phyloP scores from a whole-genome alignment of 106 monocot genomes.

The Dendrobium officinale region DNA sequence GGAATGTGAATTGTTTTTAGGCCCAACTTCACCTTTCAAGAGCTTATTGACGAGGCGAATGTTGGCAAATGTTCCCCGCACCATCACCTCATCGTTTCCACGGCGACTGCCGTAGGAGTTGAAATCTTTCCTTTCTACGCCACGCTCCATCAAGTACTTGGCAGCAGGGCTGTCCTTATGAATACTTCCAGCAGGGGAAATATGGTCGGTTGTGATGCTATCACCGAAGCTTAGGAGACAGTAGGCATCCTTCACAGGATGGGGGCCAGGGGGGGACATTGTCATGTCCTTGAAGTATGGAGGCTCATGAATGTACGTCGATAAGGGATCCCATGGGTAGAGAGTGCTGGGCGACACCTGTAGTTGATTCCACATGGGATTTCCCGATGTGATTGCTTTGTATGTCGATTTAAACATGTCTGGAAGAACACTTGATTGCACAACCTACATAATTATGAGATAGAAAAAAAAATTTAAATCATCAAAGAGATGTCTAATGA shows the following conservation, averaged over 20 bases:
- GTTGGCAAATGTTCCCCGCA: slow-evolving; percentile 91
- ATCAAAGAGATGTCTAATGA: neutral
- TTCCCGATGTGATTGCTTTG: slow-evolving; percentile 39
- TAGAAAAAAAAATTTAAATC: neutral
- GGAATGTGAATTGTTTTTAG: slow-evolving; percentile 79
- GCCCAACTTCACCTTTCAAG: slow-evolving; percentile 84
- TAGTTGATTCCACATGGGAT: slow-evolving; percentile 45
- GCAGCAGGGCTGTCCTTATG: slow-evolving; percentile 92
- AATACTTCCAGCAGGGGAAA: slow-evolving; percentile 92
- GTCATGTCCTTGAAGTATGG: slow-evolving; percentile 94
- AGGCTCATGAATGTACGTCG: slow-evolving; percentile 86
- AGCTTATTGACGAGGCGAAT: slow-evolving; percentile 88
- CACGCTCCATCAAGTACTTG: slow-evolving; percentile 56
- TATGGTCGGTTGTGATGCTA: slow-evolving; percentile 91
- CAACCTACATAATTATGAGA: slow-evolving; percentile 24
- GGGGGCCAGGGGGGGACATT: slow-evolving; percentile 82
- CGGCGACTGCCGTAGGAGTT: slow-evolving; percentile 93
- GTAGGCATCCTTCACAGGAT: slow-evolving; percentile 72
- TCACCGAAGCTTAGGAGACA: slow-evolving; percentile 37
- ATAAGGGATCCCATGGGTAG: slow-evolving; percentile 51
- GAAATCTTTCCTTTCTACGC: slow-evolving; percentile 83
- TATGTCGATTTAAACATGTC: slow-evolving; percentile 59
- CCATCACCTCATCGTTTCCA: slow-evolving; percentile 92
- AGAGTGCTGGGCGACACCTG: slow-evolving; percentile 38
- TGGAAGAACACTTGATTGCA: slow-evolving; percentile 64